Percentiles rank a stretch among this genome's conserved stretches.
phyloP scores from a whole-genome alignment of 345 rosid species.

The Corymbia maculata region DNA sequence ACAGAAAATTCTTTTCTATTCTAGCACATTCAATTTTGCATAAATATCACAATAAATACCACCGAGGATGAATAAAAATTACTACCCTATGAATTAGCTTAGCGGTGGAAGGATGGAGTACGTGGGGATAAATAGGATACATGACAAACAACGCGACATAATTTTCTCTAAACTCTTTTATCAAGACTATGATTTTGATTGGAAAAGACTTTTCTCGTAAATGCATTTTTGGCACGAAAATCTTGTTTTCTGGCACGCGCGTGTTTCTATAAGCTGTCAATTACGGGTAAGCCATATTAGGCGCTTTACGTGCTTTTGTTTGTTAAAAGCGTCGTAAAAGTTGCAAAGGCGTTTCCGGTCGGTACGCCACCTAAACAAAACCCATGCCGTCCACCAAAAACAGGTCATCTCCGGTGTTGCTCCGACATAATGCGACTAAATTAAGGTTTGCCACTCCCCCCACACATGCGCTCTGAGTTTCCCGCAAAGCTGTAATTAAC shows the following conservation, averaged over 20 bases:
- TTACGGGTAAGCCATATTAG: neutral
- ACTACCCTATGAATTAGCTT: neutral
- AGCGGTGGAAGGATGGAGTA: neutral
- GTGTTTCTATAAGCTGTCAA: neutral
- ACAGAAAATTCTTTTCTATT: neutral
- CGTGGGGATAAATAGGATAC: neutral
- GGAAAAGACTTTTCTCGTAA: neutral
- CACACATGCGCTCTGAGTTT: neutral
- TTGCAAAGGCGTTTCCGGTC: neutral
- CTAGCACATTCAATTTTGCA: neutral
- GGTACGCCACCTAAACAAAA: neutral
- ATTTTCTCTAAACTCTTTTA: neutral
- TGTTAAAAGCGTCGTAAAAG: neutral
- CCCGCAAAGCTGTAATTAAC: neutral
- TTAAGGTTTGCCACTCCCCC: neutral
- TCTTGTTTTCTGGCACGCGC: neutral
- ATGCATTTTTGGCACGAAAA: neutral
- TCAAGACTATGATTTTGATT: neutral
- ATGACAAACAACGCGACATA: too few relatives aligned
- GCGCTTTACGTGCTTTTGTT: neutral
- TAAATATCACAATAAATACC: neutral
- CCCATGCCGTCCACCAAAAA: neutral
- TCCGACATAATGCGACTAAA: neutral
- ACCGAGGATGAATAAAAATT: neutral
- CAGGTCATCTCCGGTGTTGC: neutral